Conservation (phyloP, 2,329 filamentous ascomycete species). For the Penicillium sp. region DNA sequence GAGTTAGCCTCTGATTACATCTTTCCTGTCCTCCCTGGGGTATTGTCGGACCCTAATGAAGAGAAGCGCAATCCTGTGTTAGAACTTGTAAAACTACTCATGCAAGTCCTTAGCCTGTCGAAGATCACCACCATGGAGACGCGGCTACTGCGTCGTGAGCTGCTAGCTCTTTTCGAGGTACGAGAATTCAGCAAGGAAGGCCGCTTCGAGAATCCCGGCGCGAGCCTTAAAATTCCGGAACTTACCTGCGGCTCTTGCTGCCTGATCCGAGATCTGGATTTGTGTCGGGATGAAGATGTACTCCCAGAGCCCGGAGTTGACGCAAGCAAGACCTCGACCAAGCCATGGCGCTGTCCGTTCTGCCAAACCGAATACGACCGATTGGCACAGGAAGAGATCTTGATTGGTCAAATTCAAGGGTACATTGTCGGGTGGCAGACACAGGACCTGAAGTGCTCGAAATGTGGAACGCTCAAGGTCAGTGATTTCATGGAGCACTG, state of each 20-base stretch:
- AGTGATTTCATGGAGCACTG: constrained; percentile 98
- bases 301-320: constrained; percentile 46
- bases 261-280: constrained; percentile 74
- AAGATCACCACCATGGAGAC: constrained; percentile 85
- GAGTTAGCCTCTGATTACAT: constrained; percentile 78
- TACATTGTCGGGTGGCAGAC: constrained; percentile 71
- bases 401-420: constrained; percentile 68
- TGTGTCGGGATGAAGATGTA: constrained; percentile 81
- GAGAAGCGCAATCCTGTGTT: constrained; percentile 64
- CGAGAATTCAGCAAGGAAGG: constrained; percentile 85
- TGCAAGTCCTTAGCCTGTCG: constrained; percentile 84
- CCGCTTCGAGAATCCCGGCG: constrained; percentile 77
- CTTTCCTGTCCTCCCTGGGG: constrained; percentile 63
- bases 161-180: constrained; percentile 83
- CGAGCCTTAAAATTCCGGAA: constrained; percentile 62
- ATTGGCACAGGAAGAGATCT: constrained; percentile 71
- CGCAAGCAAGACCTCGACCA: constrained; percentile 28
- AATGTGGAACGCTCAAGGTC: constrained; percentile 56
- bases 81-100: constrained; percentile 83
- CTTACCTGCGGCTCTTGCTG: constrained; percentile 87
- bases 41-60: constrained; percentile 35
- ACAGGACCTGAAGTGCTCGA: constrained; percentile 81
- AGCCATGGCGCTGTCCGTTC: constrained; percentile 64
- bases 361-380: constrained; percentile 69
- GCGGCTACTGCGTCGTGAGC: constrained; percentile 75